These are phyloP conservation scores for Hanseniaspora vineae DNA, from an alignment of 805 yeast genomes.

Conservation along the genomic window DNA sequence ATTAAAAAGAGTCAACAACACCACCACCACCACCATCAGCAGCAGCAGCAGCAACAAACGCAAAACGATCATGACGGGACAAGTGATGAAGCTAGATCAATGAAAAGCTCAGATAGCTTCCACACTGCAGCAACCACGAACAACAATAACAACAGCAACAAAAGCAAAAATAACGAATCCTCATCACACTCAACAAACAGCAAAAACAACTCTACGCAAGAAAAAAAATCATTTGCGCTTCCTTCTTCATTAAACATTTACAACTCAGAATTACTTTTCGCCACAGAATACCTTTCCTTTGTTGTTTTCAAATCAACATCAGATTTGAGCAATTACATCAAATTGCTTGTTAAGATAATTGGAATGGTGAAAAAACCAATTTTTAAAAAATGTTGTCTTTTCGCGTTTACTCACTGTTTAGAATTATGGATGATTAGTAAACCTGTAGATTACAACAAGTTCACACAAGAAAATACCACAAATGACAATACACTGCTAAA, in stretches of 20 bases:
- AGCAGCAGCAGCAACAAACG: no score
- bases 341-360: constrained; percentile 26
- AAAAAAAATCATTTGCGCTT: not conserved
- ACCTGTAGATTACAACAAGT: constrained; percentile 30
- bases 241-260: constrained; percentile 7
- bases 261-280: constrained; percentile 28
- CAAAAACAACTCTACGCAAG: no score
- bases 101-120: no score
- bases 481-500: constrained; percentile 1
- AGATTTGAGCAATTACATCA: constrained; percentile 26
- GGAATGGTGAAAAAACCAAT: constrained; percentile 29
- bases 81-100: no score
- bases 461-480: constrained; percentile 4
- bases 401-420: constrained; percentile 34
- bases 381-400: constrained; percentile 32
- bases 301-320: constrained; percentile 27
- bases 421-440: constrained; percentile 38
- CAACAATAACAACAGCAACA: no score
- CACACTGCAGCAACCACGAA: no score
- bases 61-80: no score
- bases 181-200: no score
- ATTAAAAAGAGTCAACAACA: not conserved
- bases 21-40: no score
- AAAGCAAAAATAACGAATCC: no score
- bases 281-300: constrained; percentile 34